Base-by-base conservation (phyloP, 2,329 filamentous ascomycete species). In the Microdochium trichocladiopsis region DNA sequence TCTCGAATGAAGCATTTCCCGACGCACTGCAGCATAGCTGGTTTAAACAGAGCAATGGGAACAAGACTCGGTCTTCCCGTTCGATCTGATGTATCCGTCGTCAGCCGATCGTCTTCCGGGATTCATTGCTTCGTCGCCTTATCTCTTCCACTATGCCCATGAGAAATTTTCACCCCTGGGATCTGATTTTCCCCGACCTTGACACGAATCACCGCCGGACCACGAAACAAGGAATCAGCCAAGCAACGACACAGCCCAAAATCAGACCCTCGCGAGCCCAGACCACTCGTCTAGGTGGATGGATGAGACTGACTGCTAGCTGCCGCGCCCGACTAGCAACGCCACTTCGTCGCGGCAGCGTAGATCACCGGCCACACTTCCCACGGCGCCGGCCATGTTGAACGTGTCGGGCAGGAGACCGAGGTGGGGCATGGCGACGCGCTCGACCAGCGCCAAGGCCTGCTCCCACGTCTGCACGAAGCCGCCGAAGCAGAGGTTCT, bases 391-490 rank as follows among this genome's bases (percentile, higher is more conserved):
- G 49, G 55, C 56, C 18, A 65, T 54, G 50, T 65, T 59, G 36
- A 67, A 65, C 2, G 61, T 64, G 22, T 70, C 62, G 18, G 57
- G 54, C 2, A 71, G 51, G 48, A 62, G 59, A 11, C 53, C 53
- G 21, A 53, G 53, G 28, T 56, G 57, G 1, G 31, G 25, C 2
- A 48, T 21, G 11, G 31, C 49, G 25, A 55, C 36, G 5, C 45
- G 41, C 21, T 28, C 16, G n/a, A 61, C 50, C 1, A 53, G 48
- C 16, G 55, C 52, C 50, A 54, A 56, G 2, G 59, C 59, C 23
- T 53, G 49, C 10, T 55, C 14, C 59, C 55, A 61, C 28, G 50
- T 56, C 45, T 47, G 45, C 45, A 47, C 45, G 45, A 47, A 47
- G 45, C 18, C 45, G 45, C 45, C 45, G 45, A 47, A 47, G 45